Evolutionary conservation across 768 basidiomycete species (phyloP).

Genomic region (Porphyrellus cyaneotinctus): DNA sequence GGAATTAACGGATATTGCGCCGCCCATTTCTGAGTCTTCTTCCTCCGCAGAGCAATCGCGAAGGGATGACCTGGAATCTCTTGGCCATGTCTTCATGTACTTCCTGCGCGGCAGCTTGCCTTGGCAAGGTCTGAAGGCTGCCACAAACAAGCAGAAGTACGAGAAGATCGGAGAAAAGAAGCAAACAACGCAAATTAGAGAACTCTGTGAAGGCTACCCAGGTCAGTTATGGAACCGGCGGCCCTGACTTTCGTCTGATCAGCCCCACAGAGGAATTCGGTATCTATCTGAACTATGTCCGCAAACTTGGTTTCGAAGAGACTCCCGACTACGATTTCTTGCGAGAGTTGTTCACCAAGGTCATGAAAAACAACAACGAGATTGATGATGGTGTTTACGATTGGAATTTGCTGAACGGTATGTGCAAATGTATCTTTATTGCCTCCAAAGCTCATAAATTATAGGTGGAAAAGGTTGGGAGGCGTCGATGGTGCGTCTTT

Average conservation of each 20-base stretch:
- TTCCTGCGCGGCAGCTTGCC: conserved; percentile 95
- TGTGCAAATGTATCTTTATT: conserved; percentile 9
- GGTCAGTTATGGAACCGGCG: conserved; percentile 45
- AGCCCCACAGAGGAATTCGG: conserved; percentile 82
- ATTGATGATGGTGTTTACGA: conserved; percentile 92
- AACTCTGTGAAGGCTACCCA: conserved; percentile 93
- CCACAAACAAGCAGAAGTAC: conserved; percentile 99
- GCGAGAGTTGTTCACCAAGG: conserved; percentile 90
- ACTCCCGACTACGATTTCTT: conserved; percentile 99
- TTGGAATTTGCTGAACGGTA: conserved; percentile 91
- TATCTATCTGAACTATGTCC: conserved; percentile 98
- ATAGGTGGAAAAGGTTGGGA: conserved; percentile 94
- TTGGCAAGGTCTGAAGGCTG: conserved; percentile 99
- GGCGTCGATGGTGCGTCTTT: conserved; percentile 58
- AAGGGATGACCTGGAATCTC: conserved; percentile 96
- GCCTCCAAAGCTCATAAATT: conserved; percentile 5
- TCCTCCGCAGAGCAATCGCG: conserved; percentile 71
- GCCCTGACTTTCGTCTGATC: conserved; percentile 7
- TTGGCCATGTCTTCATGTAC: conserved; percentile 99
- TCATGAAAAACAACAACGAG: conserved; percentile 88
- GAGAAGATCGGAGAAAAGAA: conserved; percentile 99
- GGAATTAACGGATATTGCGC: neutral
- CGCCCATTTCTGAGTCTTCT: conserved; percentile 6
- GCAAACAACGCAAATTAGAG: conserved; percentile 96
- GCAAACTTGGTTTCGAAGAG: conserved; percentile 98